Base-by-base conservation (phyloP, 2,329 filamentous ascomycete species). In the Talaromyces sp. region DNA sequence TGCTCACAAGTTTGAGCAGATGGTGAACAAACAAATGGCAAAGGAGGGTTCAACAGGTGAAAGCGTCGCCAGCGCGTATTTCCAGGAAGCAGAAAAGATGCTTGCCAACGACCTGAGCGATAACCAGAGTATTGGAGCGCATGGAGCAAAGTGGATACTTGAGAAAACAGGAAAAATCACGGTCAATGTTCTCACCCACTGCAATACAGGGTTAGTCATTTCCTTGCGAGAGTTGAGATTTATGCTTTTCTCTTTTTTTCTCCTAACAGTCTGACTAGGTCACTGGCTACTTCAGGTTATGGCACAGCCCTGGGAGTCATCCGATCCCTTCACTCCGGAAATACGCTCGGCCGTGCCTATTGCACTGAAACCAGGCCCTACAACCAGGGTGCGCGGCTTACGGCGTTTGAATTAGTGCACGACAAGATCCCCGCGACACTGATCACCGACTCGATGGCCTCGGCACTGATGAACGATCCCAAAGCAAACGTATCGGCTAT, bases 351-450 rank as follows among this genome's bases (percentile, higher is more conserved):
- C 65, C 93, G 92, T 71, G 94, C 92, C 44, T 99, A 92, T 80
- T 99, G 94, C 81, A 96, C 94, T 56, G 95, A 99, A 79, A 99
- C 95, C 2, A 86, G 95, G 36, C 95, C 95, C 0, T 99, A 99
- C 78, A 99, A 99, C 80, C 95, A 99, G 79, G 95, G 95, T 60
- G 96, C 93, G 57, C 87, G 95, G 23, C 82, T 99, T 63, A 99
- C 95, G 4, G 92, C 95, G 7, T 99, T 96, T 75, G 95, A 99
- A 79, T 85, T 99, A n/a, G 90, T 96, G 7, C 94, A 93, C 73
- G 95, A 99, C 76, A 81, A 87, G 16, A 96, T 99, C 60, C 94
- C 95, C 2, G 88, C 92, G 53, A 98, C 93, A 0, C 81, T 99
- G 55, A 89, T 99, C 68, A 96, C 94, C 0, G 95, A 99, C 77